Evolutionary conservation across 2,329 filamentous ascomycete species (phyloP), one percentile per base, ranked within the genome.

Genomic region (Macrophomina phaseolina): DNA sequence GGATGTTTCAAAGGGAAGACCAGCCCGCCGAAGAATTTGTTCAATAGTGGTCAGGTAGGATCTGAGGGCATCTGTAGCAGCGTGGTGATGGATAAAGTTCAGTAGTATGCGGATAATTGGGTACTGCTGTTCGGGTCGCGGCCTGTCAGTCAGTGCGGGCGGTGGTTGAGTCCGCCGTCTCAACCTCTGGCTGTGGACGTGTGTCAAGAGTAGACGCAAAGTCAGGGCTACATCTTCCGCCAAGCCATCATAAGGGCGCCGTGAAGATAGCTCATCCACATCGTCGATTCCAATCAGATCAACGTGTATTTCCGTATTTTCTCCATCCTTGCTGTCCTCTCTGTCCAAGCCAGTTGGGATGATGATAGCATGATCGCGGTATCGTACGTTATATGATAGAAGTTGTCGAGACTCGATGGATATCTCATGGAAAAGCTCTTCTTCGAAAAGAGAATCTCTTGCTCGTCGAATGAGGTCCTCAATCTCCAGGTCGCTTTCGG

Each of bases 381-480:
- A 85, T 32, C 85, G 85, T 12, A 97, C 89, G 9, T 90, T 87
- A 68, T 91, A 89, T 11, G 89, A 88, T 3, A 90, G 84, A 28
- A 97, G 82, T 0, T 85, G 85, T 16, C 93, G 90, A 0, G 91
- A 89, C 79, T 99, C 95, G 18, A 92, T 86, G 63, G 90, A 89
- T 68, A 98, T 83, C 78, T 99, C 95, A 71, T 97, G 89, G 85
- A 93, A 97, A 1, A 99, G 81, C 75, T 99, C 95, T 74, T 94
- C 90, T 34, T 91, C 89, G 72, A 92, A 93, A 23, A 94, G 84
- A 60, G 91, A 92, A 76, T 95, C 91, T 66, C 92, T 86, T 2
- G 92, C 91, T 71, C 91, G 87, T 18, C 90, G 86, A 38, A 96
- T 91, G 9, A 89, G 85, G 36, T 87, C 83, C 70, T 92, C 88